A percentile compares a stretch with the other conserved stretches of the same genome.
phyloP scores from a whole-genome alignment of 2,329 filamentous ascomycete genomes.

The Ceratocystis huliohia region DNA sequence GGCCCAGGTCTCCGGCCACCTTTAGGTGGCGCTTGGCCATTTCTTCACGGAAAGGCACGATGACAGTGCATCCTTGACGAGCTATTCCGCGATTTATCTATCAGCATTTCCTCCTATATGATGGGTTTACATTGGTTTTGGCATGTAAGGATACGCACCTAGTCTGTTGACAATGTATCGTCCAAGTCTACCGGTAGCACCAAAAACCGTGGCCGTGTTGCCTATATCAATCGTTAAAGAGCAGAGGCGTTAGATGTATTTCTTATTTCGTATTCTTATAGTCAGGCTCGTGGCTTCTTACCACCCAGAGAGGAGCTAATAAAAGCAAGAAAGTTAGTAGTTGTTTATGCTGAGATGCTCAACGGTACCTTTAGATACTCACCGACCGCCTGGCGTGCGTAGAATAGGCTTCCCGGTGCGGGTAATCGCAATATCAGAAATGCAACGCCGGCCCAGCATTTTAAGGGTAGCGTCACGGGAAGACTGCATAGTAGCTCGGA shows the following conservation, averaged over 20 bases:
- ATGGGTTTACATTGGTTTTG: conserved; percentile 5
- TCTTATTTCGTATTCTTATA: neutral
- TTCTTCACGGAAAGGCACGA: conserved; percentile 89
- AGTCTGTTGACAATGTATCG: conserved; percentile 96
- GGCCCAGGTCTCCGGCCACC: conserved; percentile 84
- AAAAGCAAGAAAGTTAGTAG: conserved; percentile 25
- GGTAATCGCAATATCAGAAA: conserved; percentile 83
- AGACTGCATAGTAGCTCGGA: conserved; percentile 43
- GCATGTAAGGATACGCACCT: conserved; percentile 36
- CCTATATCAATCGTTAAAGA: conserved; percentile 37
- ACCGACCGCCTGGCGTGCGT: conserved; percentile 81
- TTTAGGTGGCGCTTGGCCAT: conserved; percentile 97
- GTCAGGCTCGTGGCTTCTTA: conserved; percentile 33
- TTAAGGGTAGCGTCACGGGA: conserved; percentile 36
- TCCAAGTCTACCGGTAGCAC: conserved; percentile 88
- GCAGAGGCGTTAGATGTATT: neutral
- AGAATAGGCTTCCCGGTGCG: conserved; percentile 93
- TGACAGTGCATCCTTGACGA: conserved; percentile 83
- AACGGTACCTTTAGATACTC: conserved; percentile 29
- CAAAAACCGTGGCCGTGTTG: conserved; percentile 94
- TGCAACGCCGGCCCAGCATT: conserved; percentile 36
- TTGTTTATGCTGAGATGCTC: neutral
- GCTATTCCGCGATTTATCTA: conserved; percentile 38
- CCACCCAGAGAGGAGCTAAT: conserved; percentile 75
- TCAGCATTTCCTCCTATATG: conserved; percentile 6